phyloP scores from a whole-genome alignment of 257 asterid species.

The Nicotiana obtusifolia region DNA sequence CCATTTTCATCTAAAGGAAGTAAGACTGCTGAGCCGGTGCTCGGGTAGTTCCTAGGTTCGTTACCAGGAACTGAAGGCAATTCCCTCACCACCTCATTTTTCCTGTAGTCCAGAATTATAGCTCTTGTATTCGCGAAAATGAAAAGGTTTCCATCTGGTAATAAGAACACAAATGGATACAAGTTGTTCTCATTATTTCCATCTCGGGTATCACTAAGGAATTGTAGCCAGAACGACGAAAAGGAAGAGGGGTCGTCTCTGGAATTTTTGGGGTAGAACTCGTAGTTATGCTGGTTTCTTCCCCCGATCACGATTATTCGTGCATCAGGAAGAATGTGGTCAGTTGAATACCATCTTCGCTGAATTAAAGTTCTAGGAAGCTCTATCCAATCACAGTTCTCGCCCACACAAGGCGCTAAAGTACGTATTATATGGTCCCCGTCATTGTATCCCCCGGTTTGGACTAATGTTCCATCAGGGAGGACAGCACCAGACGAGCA shows the following conservation, averaged over 20 bases:
- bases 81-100: conserved; percentile 24
- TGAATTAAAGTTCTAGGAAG: conserved; percentile 12
- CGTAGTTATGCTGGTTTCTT: conserved; percentile 54
- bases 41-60: conserved; percentile 63
- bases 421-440: conserved; percentile 37
- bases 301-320: conserved; percentile 57
- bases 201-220: conserved; percentile 52
- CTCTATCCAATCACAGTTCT: conserved; percentile 48
- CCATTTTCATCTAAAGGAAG: conserved; percentile 51
- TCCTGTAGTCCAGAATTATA: conserved; percentile 38
- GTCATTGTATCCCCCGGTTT: conserved; percentile 46
- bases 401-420: conserved; percentile 24
- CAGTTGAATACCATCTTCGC: conserved; percentile 64
- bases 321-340: conserved; percentile 63
- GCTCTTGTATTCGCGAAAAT: conserved; percentile 57
- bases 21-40: conserved; percentile 58
- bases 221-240: conserved; percentile 18
- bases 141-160: conserved; percentile 60
- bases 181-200: conserved; percentile 44
- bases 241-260: neutral
- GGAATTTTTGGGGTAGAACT: conserved; percentile 32
- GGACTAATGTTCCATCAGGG: conserved; percentile 40
- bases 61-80: conserved; percentile 44
- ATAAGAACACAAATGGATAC: conserved; percentile 57
- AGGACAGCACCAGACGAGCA: conserved; percentile 58